Conservation (phyloP, 129 eudicot genomes). For the Ambrosia trifida region DNA sequence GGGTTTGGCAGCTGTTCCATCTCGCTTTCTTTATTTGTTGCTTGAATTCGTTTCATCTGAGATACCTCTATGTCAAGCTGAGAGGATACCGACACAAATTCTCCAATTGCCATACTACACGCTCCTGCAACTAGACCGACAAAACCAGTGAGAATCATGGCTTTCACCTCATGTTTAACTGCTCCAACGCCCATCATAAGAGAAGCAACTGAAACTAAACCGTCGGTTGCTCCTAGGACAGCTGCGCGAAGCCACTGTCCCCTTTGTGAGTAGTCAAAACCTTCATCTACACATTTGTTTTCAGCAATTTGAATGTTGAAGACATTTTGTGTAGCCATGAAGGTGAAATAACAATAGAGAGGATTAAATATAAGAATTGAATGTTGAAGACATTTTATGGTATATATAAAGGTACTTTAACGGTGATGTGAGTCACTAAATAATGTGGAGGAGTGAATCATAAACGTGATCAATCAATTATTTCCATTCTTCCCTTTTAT, state of each 20-base stretch:
- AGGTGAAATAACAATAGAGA: neutral
- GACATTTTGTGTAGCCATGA: neutral
- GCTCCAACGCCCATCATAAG: slow-evolving; percentile 67
- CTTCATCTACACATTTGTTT: too few relatives aligned
- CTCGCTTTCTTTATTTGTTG: neutral
- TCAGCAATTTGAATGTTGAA: neutral
- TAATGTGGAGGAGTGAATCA: neutral
- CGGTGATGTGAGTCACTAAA: neutral
- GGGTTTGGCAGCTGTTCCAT: slow-evolving; percentile 49
- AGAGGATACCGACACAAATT: slow-evolving; percentile 59
- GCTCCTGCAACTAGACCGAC: slow-evolving; percentile 64
- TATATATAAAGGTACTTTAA: slow-evolving; percentile 3
- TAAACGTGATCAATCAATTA: neutral
- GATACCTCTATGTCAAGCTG: slow-evolving; percentile 57
- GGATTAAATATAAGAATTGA: neutral
- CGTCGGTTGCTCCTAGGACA: slow-evolving; percentile 61
- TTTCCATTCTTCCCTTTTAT: too few relatives aligned
- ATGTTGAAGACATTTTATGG: neutral
- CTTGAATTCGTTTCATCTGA: slow-evolving; percentile 36
- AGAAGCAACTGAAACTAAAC: slow-evolving; percentile 56
- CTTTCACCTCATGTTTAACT: slow-evolving; percentile 48
- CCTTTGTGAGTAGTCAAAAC: slow-evolving; percentile 49
- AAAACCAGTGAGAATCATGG: slow-evolving; percentile 59
- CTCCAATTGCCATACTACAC: slow-evolving; percentile 68
- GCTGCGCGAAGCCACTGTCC: slow-evolving; percentile 64